Percentiles rank a stretch among this genome's conserved stretches.
These are phyloP conservation scores for Trametes cubensis DNA, from an alignment of 768 basidiomycete species.

Conservation along the genomic window DNA sequence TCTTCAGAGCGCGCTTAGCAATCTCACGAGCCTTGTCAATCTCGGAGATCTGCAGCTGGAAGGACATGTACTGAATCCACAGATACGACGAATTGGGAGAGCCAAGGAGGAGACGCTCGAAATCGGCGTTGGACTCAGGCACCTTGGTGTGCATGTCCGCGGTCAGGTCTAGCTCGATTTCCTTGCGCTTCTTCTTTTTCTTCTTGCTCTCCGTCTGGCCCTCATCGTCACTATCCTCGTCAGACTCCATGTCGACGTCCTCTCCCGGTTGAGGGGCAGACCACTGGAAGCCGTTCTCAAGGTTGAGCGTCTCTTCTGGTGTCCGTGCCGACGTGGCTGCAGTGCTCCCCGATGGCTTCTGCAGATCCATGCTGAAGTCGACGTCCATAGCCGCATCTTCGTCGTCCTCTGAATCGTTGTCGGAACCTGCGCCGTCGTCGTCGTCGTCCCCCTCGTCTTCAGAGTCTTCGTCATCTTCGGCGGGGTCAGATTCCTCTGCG, in stretches of 20 bases:
- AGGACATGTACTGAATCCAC: conserved; percentile 99
- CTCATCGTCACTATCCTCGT: conserved; percentile 50
- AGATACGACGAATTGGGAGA: conserved; percentile 97
- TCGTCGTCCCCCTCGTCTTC: conserved; percentile 32
- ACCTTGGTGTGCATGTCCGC: conserved; percentile 82
- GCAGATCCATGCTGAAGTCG: conserved; percentile 40
- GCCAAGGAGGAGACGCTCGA: conserved; percentile 88
- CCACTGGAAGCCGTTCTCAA: conserved; percentile 76
- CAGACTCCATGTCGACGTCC: conserved; percentile 45
- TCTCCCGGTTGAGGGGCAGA: conserved; percentile 44
- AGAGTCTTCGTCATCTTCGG: neutral
- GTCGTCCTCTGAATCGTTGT: conserved; percentile 24
- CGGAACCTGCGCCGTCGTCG: conserved; percentile 41
- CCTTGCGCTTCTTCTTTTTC: conserved; percentile 68
- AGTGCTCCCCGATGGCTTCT: conserved; percentile 17
- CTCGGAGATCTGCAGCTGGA: conserved; percentile 96
- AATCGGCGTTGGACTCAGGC: conserved; percentile 93
- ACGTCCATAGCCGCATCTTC: conserved; percentile 49
- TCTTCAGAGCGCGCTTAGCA: conserved; percentile 78
- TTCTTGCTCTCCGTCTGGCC: conserved; percentile 55
- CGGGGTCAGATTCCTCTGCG: conserved; percentile 24
- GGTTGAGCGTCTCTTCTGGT: conserved; percentile 39
- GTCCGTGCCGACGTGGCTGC: neutral
- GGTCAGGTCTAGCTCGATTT: conserved; percentile 79
- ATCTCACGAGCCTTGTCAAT: conserved; percentile 92